These are phyloP conservation scores for Ziziphus jujuba DNA, from an alignment of 306 rosid genomes.

Conservation along the genomic window DNA sequence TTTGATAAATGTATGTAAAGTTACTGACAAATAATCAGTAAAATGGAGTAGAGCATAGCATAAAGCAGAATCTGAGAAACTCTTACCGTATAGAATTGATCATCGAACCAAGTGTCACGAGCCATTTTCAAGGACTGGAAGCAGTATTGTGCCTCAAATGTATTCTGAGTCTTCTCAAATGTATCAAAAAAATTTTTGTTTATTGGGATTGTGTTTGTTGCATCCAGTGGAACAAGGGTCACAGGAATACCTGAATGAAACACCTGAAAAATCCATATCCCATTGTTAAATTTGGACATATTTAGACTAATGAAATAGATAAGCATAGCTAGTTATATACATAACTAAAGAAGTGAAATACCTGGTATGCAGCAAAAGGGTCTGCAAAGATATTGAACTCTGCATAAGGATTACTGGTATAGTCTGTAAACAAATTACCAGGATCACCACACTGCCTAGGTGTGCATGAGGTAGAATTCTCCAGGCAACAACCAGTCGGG, in stretches of 20 bases:
- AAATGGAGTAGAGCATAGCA: no score
- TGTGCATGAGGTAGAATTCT: conserved; percentile 58
- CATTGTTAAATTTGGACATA: conserved; percentile 10
- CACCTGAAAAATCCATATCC: conserved; percentile 45
- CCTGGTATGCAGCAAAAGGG: conserved; percentile 97
- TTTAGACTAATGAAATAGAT: neutral
- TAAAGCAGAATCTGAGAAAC: conserved; percentile 7
- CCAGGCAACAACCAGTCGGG: conserved; percentile 88
- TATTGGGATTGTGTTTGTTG: conserved; percentile 83
- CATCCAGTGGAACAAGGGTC: conserved; percentile 93
- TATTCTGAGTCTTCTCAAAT: conserved; percentile 61
- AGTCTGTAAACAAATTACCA: conserved; percentile 76
- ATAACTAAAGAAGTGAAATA: conserved; percentile 4
- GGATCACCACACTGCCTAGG: conserved; percentile 79
- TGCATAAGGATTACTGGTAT: conserved; percentile 74
- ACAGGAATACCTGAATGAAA: conserved; percentile 91
- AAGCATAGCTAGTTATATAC: no score
- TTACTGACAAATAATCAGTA: neutral
- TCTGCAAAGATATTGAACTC: conserved; percentile 88
- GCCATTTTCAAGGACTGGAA: conserved; percentile 81
- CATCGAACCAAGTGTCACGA: conserved; percentile 75
- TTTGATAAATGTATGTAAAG: neutral
- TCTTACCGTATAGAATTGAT: conserved; percentile 62
- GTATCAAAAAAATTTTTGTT: conserved; percentile 54
- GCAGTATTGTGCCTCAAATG: conserved; percentile 74